Percentiles rank a stretch among this genome's conserved stretches.
These are phyloP conservation scores for Vickermania spadyakhi DNA, from an alignment of 208 protist genomes.

Conservation along the genomic window DNA sequence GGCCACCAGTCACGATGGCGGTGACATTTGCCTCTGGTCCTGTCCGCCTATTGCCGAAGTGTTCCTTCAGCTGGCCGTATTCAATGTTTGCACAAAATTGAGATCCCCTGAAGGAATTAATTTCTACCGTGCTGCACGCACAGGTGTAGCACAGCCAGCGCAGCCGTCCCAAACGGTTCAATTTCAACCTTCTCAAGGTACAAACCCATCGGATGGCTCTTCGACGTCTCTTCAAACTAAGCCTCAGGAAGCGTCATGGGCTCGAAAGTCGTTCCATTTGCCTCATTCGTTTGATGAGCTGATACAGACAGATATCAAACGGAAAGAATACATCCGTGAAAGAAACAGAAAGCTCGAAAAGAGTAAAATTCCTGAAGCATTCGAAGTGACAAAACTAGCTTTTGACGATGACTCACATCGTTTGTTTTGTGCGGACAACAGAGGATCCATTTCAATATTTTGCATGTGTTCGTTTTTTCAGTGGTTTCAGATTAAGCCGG, in stretches of 20 bases:
- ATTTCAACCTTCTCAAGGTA: too few relatives aligned
- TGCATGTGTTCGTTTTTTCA: constrained; percentile 39
- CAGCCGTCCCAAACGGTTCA: too few relatives aligned
- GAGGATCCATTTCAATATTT: constrained; percentile 45
- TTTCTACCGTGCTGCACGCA: neutral
- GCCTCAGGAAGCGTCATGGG: neutral
- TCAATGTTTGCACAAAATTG: constrained; percentile 3
- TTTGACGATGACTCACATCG: constrained; percentile 42
- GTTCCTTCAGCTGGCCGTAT: constrained; percentile 19
- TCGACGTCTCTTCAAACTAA: neutral
- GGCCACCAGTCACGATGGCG: constrained; percentile 29
- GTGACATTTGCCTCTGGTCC: constrained; percentile 39
- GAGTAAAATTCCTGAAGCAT: neutral
- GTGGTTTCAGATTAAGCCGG: constrained; percentile 21
- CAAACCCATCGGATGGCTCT: too few relatives aligned
- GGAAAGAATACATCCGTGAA: neutral
- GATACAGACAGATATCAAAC: neutral
- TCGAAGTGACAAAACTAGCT: constrained; percentile 26
- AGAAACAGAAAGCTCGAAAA: neutral
- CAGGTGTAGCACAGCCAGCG: too few relatives aligned
- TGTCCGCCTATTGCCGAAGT: constrained; percentile 31
- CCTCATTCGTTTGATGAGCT: neutral
- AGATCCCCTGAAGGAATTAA: neutral
- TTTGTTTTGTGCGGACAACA: constrained; percentile 51
- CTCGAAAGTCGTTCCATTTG: neutral